Evolutionary conservation across 108 stramenopile genomes (phyloP), one percentile per base, ranked within the genome.

Genomic region (Cyclotella cryptica): DNA sequence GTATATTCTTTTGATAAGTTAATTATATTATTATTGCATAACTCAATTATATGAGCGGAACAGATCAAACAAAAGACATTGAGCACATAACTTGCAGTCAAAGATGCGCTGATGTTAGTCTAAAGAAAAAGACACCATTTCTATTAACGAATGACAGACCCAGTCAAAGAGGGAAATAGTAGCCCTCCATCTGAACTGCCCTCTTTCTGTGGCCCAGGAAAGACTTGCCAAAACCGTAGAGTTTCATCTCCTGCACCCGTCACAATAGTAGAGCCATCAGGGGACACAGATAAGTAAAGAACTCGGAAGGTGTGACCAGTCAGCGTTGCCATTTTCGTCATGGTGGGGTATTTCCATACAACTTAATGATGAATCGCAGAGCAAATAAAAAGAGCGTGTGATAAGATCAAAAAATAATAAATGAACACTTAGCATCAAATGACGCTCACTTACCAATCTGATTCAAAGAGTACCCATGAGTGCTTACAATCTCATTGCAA

Each of bases 161-260:
- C 92, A 54, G 93, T 77, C 52, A 87, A 87, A 0, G 88, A 79
- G 39, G 96, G 96, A 73, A 96, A 96, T 60, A 96, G 74, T 30
- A 96, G 72, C 9, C 93, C 93, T 28, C 89, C 85, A 39, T 88
- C 79, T 62, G 70, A 81, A 76, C 86, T 90, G 67, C 90, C 93
- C n/a, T 85, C 88, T 61, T 92, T 81, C 45, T 88, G 89, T 30
- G 92, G 92, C 41, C 93, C 98, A 0, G 98, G 99, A 77, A 99
- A 99, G n/a, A 98, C 93, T 66, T 97, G 97, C 99, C 99, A 99
- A 71, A 99, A 99, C 17, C 99, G 89, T 10, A 99, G 86, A 17
- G 98, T 98, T 76, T 99, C 99, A 72, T 99, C 99, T 22, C 98
- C 99, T 22, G 99, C 99, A 29, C 99, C 99, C 0, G 99, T 99